phyloP scores from a whole-genome alignment of 441 rosid species.

The Arabidopsis lyrata region DNA sequence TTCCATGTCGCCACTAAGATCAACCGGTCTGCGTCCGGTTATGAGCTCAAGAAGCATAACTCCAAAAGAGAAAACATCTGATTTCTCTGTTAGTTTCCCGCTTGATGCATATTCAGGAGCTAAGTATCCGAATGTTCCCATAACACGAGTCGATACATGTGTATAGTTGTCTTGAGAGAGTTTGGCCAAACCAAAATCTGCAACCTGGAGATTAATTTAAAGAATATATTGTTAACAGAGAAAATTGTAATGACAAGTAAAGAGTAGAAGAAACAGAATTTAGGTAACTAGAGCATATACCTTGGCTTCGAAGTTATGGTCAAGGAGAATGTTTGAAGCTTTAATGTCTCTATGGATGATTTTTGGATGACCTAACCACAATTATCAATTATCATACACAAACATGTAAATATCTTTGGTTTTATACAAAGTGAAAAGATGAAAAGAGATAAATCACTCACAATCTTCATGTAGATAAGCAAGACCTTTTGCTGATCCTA shows the following conservation, averaged over 20 bases:
- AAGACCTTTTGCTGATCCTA: conserved; percentile 88
- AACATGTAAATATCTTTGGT: background rate
- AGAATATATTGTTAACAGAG: background rate
- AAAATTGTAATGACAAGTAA: background rate
- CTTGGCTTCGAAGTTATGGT: conserved; percentile 69
- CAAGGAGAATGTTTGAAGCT: conserved; percentile 83
- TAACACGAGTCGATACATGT: conserved; percentile 89
- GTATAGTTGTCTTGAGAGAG: conserved; percentile 67
- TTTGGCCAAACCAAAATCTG: conserved; percentile 92
- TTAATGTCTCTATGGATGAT: conserved; percentile 90
- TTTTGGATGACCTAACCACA: conserved; percentile 70
- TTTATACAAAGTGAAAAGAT: background rate
- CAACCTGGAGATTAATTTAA: conserved; percentile 56
- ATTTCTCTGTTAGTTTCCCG: conserved; percentile 88
- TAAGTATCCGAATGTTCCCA: conserved; percentile 97
- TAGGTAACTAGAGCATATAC: conserved; percentile 42
- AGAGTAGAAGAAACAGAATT: background rate
- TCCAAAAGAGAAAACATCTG: conserved; percentile 91
- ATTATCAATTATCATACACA: background rate
- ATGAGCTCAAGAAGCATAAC: conserved; percentile 82
- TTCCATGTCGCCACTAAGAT: conserved; percentile 60
- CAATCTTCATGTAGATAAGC: conserved; percentile 95
- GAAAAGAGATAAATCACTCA: conserved; percentile 43
- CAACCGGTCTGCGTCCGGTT: conserved; percentile 74
- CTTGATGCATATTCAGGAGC: conserved; percentile 96